Evolutionary conservation across 345 rosid species (phyloP), one percentile per base, ranked within the genome.

Genomic region (Ceriops zippeliana): DNA sequence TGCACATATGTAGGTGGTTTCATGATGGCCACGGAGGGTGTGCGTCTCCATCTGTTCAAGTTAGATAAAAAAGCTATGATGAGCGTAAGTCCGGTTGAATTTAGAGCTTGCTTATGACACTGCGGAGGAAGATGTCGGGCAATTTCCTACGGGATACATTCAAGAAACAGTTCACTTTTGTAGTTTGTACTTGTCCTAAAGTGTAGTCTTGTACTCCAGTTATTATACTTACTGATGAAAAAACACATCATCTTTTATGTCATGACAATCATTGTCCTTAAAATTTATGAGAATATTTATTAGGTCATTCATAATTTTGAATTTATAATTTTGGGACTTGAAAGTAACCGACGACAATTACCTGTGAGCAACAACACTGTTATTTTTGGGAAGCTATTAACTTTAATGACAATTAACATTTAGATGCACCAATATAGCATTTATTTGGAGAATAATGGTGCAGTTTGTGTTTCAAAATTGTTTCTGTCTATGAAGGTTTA

Each of bases 161-260:
- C 61, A 28, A 61, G 34, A 58, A 69, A 63, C 68, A 67, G 56
- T 67, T 49, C 26, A 34, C 1, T 70, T 74, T 79, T 79, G 83
- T 59, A 53, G 61, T 70, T 74, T 67, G 58, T 67, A 17, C 26
- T 78, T 82, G 83, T 76, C 86, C 61, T 67, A 20, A 66, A 28
- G 52, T 30, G 62, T 34, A 47, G 32, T 30, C 74, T 38, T 70
- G 59, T 62, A 11, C 47, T 62, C 27, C 34, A 51, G 24, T 20
- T 8, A 21, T 21, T 53, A 28, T 32, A 58, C 42, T 66, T 52
- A 60, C 58, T 67, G 64, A 72, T 58, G 75, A 68, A 62, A 54
- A 63, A 64, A 63, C 47, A 70, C 76, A 27, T 78, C 70, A 69
- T 47, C 73, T 58, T 61, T 57, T 38, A 52, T 65, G 63, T 64